Base-by-base conservation (phyloP, 1,139 yeast genomes). In the Protomyces macrosporus region DNA sequence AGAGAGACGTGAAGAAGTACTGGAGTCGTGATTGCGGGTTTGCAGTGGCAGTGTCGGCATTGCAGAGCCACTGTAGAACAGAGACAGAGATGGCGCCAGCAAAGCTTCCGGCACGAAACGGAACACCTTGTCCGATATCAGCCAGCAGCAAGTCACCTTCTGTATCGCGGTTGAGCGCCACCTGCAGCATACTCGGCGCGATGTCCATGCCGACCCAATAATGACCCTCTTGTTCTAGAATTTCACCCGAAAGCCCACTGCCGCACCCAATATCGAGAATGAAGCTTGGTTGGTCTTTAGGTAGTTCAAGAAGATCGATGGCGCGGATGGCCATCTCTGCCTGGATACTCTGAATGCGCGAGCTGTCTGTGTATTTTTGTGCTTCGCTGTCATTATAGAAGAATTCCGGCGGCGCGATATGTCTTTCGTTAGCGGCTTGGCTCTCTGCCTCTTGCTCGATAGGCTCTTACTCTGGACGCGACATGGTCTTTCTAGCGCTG, bases 151-250 rank as follows among this genome's bases (percentile, higher is more conserved):
- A 76, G 75, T 93, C 99, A 6, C 99, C 99, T 66, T 89, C 97
- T 23, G 90, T 87, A 53, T 87, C 96, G 72, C 97, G 80, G 71
- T 91, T 96, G 55, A 93, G 76, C 0, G 96, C 98, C 2, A 95
- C 88, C 1, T 97, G 97, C n/a, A 65, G 60, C 99, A 93, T 93
- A 62, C 91, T 86, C 0, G 98, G 95, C 0, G 98, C 84, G 64
- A 93, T 93, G 75, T 93, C 99, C 91, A 93, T 86, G 2, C 99
- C 99, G 39, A 90, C 78, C 98, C 98, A 93, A 66, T 85, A 79
- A 72, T 90, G 96, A 4, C 96, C 96, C 74, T 93, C 98, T 73
- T 93, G 96, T 0, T 95, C 85, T 62, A 93, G 78, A 35, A 93
- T 93, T 73, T 93, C 98, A 1, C 98, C 98, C 42, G 95, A 87